Evolutionary conservation across 2,329 filamentous ascomycete genomes (phyloP).

Genomic region (Verticillium nonalfalfae): DNA sequence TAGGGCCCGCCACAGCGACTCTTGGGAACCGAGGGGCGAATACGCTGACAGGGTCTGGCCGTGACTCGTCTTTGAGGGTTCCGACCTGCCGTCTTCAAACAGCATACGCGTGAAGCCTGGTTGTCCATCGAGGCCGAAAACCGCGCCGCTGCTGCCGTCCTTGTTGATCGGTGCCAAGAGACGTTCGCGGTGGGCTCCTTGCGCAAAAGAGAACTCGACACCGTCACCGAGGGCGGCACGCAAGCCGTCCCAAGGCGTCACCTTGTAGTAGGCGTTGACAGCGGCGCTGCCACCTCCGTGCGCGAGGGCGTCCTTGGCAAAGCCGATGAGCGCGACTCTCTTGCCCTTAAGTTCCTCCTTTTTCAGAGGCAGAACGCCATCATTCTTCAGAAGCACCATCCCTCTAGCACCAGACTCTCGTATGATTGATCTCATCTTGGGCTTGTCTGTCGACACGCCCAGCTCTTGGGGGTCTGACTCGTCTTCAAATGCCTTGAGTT

Average conservation of each 20-base stretch:
- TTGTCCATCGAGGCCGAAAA: conserved; percentile 22
- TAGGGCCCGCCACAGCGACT: conserved; percentile 16
- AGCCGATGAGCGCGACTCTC: conserved; percentile 24
- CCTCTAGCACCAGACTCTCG: conserved; percentile 32
- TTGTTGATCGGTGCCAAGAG: conserved; percentile 15
- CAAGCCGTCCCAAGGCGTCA: conserved; percentile 26
- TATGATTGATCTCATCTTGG: conserved; percentile 18
- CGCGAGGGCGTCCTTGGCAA: conserved; percentile 24
- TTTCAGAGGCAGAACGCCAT: conserved; percentile 43
- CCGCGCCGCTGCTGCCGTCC: conserved; percentile 14
- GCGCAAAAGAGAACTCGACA: conserved; percentile 20
- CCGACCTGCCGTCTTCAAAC: conserved; percentile 17
- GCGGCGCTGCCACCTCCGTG: conserved; percentile 31
- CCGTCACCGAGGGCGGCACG: conserved; percentile 17
- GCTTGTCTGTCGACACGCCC: conserved; percentile 21
- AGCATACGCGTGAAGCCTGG: conserved; percentile 23
- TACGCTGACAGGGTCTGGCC: conserved; percentile 17
- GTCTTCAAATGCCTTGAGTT: conserved; percentile 15
- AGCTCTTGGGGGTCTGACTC: conserved; percentile 15
- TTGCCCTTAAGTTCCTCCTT: conserved; percentile 22
- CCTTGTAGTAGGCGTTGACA: conserved; percentile 25
- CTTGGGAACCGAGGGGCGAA: conserved; percentile 14
- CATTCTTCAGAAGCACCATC: conserved; percentile 59
- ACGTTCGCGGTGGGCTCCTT: conserved; percentile 11
- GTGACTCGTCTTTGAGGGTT: conserved; percentile 16